Evolutionary conservation across 2,329 filamentous ascomycete genomes (phyloP).

Genomic region (Pleoardoris graminearum): DNA sequence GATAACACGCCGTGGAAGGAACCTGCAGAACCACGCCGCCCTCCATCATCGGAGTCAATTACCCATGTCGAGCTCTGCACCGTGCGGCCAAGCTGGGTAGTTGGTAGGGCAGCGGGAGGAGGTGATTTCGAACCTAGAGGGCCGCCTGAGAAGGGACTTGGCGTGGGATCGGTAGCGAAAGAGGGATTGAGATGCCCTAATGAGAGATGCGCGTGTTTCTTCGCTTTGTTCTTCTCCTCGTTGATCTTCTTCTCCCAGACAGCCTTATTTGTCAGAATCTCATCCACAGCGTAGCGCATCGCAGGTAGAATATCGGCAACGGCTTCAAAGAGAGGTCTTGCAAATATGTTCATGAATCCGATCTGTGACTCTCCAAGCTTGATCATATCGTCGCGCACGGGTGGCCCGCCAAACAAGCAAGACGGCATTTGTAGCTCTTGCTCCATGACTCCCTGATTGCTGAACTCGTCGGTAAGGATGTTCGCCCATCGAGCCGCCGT

Average conservation of each 20-base stretch:
- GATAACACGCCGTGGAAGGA: conserved; percentile 26
- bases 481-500: conserved; percentile 87
- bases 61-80: conserved; percentile 10
- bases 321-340: conserved; percentile 85
- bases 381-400: conserved; percentile 79
- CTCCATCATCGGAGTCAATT: conserved; percentile 19
- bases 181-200: conserved; percentile 27
- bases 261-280: conserved; percentile 75
- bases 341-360: conserved; percentile 96
- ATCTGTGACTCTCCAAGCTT: conserved; percentile 88
- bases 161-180: conserved; percentile 34
- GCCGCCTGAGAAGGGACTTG: conserved; percentile 40
- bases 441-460: conserved; percentile 91
- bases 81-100: conserved; percentile 9
- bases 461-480: conserved; percentile 93
- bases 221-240: conserved; percentile 62
- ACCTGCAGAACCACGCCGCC: conserved; percentile 34
- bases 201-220: conserved; percentile 31
- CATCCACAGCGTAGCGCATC: conserved; percentile 81
- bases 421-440: conserved; percentile 83
- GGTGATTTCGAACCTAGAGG: conserved; percentile 15
- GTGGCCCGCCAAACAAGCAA: conserved; percentile 76
- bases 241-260: conserved; percentile 72
- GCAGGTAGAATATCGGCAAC: conserved; percentile 83
- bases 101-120: conserved; percentile 13